Evolutionary conservation across 2,329 filamentous ascomycete species (phyloP).

Genomic region (Acrocalymma vagum): DNA sequence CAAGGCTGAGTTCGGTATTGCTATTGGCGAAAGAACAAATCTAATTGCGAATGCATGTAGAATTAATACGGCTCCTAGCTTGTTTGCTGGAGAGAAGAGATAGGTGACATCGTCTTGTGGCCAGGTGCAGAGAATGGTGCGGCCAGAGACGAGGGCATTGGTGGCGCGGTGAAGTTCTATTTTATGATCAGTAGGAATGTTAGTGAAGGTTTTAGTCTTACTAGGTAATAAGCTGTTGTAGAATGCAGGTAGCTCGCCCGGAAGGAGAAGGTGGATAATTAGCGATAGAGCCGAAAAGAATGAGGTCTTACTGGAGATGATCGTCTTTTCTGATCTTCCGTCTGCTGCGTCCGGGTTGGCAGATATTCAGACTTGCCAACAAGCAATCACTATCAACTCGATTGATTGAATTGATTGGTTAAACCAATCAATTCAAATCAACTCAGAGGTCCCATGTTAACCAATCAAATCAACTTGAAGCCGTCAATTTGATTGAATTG

Average conservation of each 20-base stretch:
- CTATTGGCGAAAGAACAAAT: constrained; percentile 14
- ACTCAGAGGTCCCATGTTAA: too few species aligned
- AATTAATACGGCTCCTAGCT: constrained; percentile 11
- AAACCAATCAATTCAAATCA: too few species aligned
- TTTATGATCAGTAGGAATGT: constrained; percentile 1
- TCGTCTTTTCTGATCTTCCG: too few species aligned
- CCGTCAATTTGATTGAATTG: too few species aligned
- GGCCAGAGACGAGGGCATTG: constrained; percentile 11
- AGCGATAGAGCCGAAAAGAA: not conserved
- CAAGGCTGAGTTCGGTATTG: constrained; percentile 9
- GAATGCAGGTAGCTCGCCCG: not conserved
- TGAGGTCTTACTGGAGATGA: too few species aligned
- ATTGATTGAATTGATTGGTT: too few species aligned
- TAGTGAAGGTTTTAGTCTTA: constrained; percentile 3
- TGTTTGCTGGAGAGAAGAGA: constrained; percentile 12
- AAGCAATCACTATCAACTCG: constrained; percentile 1
- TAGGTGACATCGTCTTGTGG: constrained; percentile 14
- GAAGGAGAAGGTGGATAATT: constrained; percentile 4
- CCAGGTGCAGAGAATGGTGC: constrained; percentile 15
- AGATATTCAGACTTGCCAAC: not conserved
- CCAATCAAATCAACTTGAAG: too few species aligned
- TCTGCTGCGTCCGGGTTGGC: too few species aligned
- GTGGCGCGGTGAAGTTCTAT: constrained; percentile 4
- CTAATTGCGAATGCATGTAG: constrained; percentile 13
- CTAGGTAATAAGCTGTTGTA: constrained; percentile 1